Base-by-base conservation (phyloP, 1,284 basidiomycete species). In the Melampsora americana region DNA sequence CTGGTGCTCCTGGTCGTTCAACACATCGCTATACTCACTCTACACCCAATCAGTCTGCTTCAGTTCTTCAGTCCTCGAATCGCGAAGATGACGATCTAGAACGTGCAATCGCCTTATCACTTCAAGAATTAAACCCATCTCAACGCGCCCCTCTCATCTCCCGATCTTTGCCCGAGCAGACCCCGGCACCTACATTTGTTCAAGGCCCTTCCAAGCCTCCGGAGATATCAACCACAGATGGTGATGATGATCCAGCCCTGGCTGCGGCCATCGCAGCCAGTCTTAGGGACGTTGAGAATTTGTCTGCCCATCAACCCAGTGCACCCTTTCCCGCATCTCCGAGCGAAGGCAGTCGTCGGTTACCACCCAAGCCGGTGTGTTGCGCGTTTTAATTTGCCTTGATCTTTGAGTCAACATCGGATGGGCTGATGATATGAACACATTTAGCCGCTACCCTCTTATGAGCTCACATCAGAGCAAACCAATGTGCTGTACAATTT, bases 221-320 rank as follows among this genome's bases (percentile, higher is more conserved):
- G 26, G 26, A 28, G 1, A 42, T 70, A 53, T 30, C 30, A 26
- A 81, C 78, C 42, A 82, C 79, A 66, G 84, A 88, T 16, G 92
- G 93, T 28, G 93, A 95, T 64, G 91, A 97, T 28, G 95, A 99
- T 82, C 91, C 92, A 12, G 93, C 99, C 79, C 85, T 99, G 28
- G 89, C 87, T 71, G 92, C 95, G 16, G 96, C 96, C 0, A 99
- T 99, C 77, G 95, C 97, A 81, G 96, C 96, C 0, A 94, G 92
- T 81, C 83, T 99, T 79, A 87, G 89, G 14, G 96, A 99, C 80
- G 89, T 89, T 35, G 90, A 88, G 78, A 12, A 46, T n/a, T 18
- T 35, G 39, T 89, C 90, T 9, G 90, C 90, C 1, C 68, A 78
- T 74, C 76, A 12, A 70, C 80, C 42, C 77, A 79, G 9, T 16